Base-by-base conservation (phyloP, 75 land plant species). In the Sequoia sempervirens region DNA sequence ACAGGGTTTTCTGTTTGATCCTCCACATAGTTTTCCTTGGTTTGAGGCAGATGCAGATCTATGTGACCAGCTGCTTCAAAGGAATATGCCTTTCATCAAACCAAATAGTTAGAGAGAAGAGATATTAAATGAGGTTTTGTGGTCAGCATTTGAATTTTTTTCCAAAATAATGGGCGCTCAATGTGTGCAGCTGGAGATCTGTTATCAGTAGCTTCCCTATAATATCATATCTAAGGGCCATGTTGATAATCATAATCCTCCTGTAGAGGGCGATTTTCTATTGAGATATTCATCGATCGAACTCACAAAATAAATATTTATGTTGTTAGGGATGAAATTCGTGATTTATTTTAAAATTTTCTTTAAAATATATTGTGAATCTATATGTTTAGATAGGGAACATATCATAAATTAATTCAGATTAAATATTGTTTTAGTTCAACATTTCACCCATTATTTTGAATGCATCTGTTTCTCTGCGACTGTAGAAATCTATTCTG, bases 1-100 rank as follows among this genome's bases (percentile, higher is more conserved):
- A 86, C 94, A 96, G 81, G 98, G 96, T 0, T 80, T 91, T 15
- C 36, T n/a, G 64, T 69, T 86, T 82, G 80, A 75, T 61, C 89
- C 80, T 79, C 73, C 83, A 1, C 72, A 84, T 12, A 81, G 47
- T 72, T 89, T 91, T 73, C 72, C 86, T 82, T 89, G 86, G 13
- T 41, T 28, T 23, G 45, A 43, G 28, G 86, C 85, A 12, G 76
- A 41, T 75, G 23, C 64, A 66, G 88, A 86, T 30, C 85, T 88
- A 1, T 86, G 85, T 32, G 23, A 84, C 61, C 68, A 74, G 72
- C 86, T 89, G 17, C 85, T 82, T 70, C 88, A 87, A 66, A 85
- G 41, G 83, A 87, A 61, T 75, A 85, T 91, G 92, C 92, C 92
- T 18, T 89, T 86, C 88, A 88, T 90, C 30, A 5, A 66, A 7